phyloP scores from a whole-genome alignment of 1,139 yeast species.

The Blastobotrys ciferrii region DNA sequence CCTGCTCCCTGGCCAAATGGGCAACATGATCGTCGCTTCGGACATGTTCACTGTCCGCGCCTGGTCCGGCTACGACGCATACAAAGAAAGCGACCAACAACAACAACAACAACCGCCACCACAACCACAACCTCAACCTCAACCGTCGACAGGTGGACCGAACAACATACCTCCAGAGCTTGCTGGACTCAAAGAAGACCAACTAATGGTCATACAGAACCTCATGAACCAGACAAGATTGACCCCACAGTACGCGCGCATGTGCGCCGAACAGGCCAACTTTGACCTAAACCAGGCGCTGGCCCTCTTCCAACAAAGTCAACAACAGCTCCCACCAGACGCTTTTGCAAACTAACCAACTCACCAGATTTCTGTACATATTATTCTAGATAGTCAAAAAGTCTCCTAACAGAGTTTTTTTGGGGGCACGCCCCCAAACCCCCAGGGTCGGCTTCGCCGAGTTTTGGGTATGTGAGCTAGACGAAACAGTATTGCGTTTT shows the following conservation, averaged over 20 bases:
- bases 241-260: conserved; percentile 71
- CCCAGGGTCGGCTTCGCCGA: no score
- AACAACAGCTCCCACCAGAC: conserved; percentile 54
- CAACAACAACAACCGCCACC: conserved; percentile 22
- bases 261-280: conserved; percentile 85
- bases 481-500: no score
- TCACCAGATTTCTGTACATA: background rate
- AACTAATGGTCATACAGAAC: conserved; percentile 64
- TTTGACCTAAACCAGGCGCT: conserved; percentile 78
- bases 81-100: conserved; percentile 40
- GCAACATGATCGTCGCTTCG: conserved; percentile 76
- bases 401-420: no score
- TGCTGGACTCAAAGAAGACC: conserved; percentile 46
- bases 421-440: no score
- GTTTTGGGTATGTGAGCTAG: no score
- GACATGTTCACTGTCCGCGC: conserved; percentile 73
- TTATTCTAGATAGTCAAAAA: background rate
- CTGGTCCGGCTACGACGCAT: conserved; percentile 56
- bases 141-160: no score
- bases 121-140: conserved; percentile 24
- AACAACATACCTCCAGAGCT: conserved; percentile 24
- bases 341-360: conserved; percentile 41
- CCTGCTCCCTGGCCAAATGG: conserved; percentile 64
- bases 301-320: conserved; percentile 66
- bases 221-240: conserved; percentile 72